Percentiles rank a stretch among this genome's conserved stretches.
These are phyloP conservation scores for Malassezia japonica DNA, from an alignment of 1,284 basidiomycete species.

Conservation along the genomic window DNA sequence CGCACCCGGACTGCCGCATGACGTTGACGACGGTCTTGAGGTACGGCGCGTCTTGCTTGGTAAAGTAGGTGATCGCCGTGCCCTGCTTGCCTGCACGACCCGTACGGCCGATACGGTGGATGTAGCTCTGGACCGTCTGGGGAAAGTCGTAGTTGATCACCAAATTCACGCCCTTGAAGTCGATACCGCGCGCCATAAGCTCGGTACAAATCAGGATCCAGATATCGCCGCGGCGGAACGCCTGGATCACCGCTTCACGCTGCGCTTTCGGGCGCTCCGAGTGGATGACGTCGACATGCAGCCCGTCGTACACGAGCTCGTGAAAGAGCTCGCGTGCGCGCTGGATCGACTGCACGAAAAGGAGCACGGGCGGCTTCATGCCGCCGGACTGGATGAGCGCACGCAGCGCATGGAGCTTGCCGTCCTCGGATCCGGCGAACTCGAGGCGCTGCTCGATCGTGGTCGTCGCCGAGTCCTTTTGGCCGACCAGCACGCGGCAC, in stretches of 20 bases:
- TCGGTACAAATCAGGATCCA: constrained; percentile 48
- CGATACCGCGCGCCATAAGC: constrained; percentile 75
- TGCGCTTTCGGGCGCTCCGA: constrained; percentile 76
- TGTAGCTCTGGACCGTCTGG: constrained; percentile 69
- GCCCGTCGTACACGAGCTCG: constrained; percentile 71
- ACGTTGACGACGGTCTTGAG: constrained; percentile 95
- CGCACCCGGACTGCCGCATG: constrained; percentile 68
- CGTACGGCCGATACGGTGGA: constrained; percentile 92
- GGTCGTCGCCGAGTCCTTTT: constrained; percentile 66
- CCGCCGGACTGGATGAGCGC: constrained; percentile 64
- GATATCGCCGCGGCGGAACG: constrained; percentile 62
- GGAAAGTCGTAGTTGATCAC: constrained; percentile 71
- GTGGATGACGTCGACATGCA: constrained; percentile 83
- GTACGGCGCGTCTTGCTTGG: constrained; percentile 79
- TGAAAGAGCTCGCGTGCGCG: constrained; percentile 81
- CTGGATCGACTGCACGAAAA: constrained; percentile 87
- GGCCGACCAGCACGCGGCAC: constrained; percentile 36
- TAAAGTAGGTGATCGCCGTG: constrained; percentile 89
- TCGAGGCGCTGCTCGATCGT: constrained; percentile 76
- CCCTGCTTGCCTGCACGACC: constrained; percentile 85
- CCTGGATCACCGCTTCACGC: constrained; percentile 60
- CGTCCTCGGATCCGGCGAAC: constrained; percentile 83
- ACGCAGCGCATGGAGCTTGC: constrained; percentile 76
- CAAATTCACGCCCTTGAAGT: constrained; percentile 81
- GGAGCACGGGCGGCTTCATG: constrained; percentile 76